phyloP scores from a whole-genome alignment of 1,284 basidiomycete genomes.

The Pyrrhoderma noxium region DNA sequence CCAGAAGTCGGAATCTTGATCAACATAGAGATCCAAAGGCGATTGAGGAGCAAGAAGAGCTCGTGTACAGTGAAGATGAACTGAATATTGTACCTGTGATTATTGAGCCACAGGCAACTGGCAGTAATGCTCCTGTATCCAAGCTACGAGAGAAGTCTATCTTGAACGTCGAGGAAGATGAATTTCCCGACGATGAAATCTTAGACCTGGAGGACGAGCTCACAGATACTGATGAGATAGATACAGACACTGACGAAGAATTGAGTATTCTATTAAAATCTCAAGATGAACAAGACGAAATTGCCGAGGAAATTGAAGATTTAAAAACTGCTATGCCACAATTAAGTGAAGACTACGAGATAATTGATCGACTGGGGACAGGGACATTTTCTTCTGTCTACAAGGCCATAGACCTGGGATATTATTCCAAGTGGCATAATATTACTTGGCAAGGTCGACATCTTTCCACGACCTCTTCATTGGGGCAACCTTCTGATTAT shows the following conservation, averaged over 20 bases:
- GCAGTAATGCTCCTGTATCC: slow-evolving; percentile 3
- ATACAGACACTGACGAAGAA: slow-evolving; percentile 50
- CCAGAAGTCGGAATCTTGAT: not conserved
- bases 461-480: slow-evolving; percentile 48
- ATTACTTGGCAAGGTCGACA: slow-evolving; percentile 68
- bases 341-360: slow-evolving; percentile 64
- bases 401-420: slow-evolving; percentile 83
- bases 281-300: slow-evolving; percentile 66
- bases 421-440: slow-evolving; percentile 78
- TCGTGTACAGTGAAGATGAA: slow-evolving; percentile 39
- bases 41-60: slow-evolving; percentile 35
- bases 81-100: slow-evolving; percentile 25
- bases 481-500: slow-evolving; percentile 42
- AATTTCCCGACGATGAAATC: slow-evolving; percentile 22
- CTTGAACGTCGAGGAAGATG: slow-evolving; percentile 22
- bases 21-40: slow-evolving; percentile 25
- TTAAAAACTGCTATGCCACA: slow-evolving; percentile 54
- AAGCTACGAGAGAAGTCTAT: not conserved
- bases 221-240: slow-evolving; percentile 25
- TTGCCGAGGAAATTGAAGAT: slow-evolving; percentile 69
- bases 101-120: slow-evolving; percentile 9
- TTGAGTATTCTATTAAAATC: slow-evolving; percentile 47
- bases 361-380: slow-evolving; percentile 90
- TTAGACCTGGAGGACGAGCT: slow-evolving; percentile 23
- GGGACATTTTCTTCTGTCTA: slow-evolving; percentile 99